Conservation (phyloP, 306 rosid genomes). For the Trichosanthes cucumerina region DNA sequence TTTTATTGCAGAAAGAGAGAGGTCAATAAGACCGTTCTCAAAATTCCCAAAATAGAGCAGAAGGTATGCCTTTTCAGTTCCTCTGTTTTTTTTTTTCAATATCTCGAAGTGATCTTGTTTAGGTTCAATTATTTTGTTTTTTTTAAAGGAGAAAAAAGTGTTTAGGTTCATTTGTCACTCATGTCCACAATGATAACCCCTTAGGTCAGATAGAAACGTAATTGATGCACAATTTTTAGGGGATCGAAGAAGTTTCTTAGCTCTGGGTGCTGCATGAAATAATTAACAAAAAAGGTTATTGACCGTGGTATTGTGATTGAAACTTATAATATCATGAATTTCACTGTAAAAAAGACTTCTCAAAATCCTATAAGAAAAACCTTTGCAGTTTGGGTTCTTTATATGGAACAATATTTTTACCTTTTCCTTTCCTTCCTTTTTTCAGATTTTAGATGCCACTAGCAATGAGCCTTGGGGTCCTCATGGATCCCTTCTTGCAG, state of each 20-base stretch:
- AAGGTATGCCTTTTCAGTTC: slow-evolving; percentile 43
- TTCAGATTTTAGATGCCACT: slow-evolving; percentile 93
- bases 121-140: not conserved
- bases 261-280: not conserved
- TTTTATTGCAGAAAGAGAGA: slow-evolving; percentile 72
- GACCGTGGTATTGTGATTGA: not conserved
- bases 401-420: not conserved
- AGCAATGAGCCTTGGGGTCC: slow-evolving; percentile 99
- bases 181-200: not conserved
- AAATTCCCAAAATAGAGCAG: slow-evolving; percentile 97
- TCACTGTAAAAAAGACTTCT: not conserved
- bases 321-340: not conserved
- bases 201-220: not conserved
- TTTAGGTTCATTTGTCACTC: not conserved
- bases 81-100: not conserved
- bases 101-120: not conserved
- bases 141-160: not conserved
- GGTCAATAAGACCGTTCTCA: slow-evolving; percentile 92
- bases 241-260: not conserved
- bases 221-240: not conserved
- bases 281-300: not conserved
- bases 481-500: slow-evolving; percentile 96
- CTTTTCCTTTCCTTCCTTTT: slow-evolving; percentile 1
- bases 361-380: not conserved
- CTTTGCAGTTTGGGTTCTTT: not conserved